Evolutionary conservation across 2,329 filamentous ascomycete genomes (phyloP), one percentile per base, ranked within the genome.

Genomic region (Colletotrichum navitas): DNA sequence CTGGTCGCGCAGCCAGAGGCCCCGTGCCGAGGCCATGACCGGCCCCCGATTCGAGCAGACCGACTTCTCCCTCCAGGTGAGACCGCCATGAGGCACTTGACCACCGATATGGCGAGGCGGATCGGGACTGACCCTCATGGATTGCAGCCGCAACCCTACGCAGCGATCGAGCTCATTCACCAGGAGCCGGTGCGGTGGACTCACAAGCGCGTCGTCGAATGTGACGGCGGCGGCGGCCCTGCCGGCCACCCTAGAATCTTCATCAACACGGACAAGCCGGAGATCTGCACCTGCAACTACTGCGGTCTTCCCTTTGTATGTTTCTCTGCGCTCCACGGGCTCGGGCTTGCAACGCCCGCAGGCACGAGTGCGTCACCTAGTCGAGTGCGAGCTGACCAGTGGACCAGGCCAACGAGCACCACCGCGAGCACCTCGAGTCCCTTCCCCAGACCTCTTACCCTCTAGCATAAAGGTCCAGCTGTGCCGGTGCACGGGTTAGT

Each of bases 31-130:
- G 82, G 96, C 94, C 64, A 99, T 99, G 95, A 90, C 91, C 52
- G 96, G 96, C 52, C 96, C 96, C 75, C 88, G 95, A 77, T 99
- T 99, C 79, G 96, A 99, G 87, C 95, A 98, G 90, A 98, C 94
- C 43, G 94, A 97, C 79, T 95, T 98, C 84, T 90, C 92, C 77
- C 85, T 92, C 76, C 96, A 99, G 93, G 95, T 98, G 86, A 76
- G 90, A 66, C n/a, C 26, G 43, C 61, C 47, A 69, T 49, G 59
- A 65, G 54, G 21, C 58, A 29, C 24, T 55, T 34, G 21, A 39
- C 59, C 16, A 18, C 51, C n/a, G 12, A 60, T 26, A 62, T 34
- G 6, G 8, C 29, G 14, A 34, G 41, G 26, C 29, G 32, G 52
- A 12, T 39, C 8, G 47, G 32, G 32, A 49, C 41, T 63, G 61